A percentile compares a stretch with the other conserved stretches of the same genome.
Conservation (phyloP, 1,284 basidiomycete genomes). For the Leccinum subrobustum region DNA sequence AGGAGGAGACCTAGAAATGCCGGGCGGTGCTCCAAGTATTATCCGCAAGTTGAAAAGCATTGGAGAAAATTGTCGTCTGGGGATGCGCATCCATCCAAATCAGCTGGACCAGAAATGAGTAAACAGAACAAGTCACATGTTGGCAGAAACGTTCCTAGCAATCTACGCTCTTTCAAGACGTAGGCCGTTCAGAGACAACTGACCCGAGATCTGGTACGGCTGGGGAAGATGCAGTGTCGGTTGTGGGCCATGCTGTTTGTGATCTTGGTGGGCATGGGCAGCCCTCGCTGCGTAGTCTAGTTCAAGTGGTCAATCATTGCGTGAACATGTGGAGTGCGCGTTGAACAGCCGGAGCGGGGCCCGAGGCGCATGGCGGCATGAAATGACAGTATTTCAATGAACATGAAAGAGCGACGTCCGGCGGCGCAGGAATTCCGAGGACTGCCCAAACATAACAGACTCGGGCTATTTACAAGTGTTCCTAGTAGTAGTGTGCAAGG, state of each 20-base stretch:
- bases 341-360: conserved; percentile 32
- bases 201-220: conserved; percentile 12
- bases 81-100: conserved; percentile 3
- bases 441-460: conserved; percentile 3
- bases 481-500: not conserved
- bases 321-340: conserved; percentile 33
- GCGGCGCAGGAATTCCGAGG: conserved; percentile 15
- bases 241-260: conserved; percentile 19
- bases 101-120: not conserved
- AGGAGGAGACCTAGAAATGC: conserved; percentile 26
- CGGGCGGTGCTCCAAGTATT: conserved; percentile 20
- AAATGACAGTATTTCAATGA: conserved; percentile 19
- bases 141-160: conserved; percentile 7
- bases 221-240: conserved; percentile 20
- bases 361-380: conserved; percentile 25
- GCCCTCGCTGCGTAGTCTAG: conserved; percentile 29
- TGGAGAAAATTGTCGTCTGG: conserved; percentile 1
- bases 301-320: conserved; percentile 31
- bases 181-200: conserved; percentile 3
- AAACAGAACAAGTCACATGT: conserved; percentile 5
- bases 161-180: conserved; percentile 1
- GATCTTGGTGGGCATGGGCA: conserved; percentile 27
- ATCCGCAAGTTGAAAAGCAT: conserved; percentile 12
- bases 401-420: conserved; percentile 8
- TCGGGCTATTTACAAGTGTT: conserved; percentile 5